These are phyloP conservation scores for Vairimorpha ceranae DNA, from an alignment of 371 early-diverging fungal species.

Conservation along the genomic window DNA sequence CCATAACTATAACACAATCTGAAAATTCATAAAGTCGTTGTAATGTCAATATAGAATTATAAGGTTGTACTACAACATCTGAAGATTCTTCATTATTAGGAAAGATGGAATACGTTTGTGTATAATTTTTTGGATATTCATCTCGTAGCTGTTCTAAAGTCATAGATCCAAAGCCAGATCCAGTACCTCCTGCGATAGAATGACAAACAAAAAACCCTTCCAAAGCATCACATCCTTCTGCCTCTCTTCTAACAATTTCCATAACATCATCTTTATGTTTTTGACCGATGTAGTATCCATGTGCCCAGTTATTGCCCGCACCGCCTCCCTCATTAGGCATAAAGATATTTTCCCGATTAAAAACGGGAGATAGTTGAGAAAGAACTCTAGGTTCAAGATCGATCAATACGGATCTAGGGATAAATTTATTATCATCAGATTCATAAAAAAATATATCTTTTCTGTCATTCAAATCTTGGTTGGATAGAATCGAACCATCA, in stretches of 20 bases:
- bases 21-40: conserved; percentile 80
- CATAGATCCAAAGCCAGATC: conserved; percentile 84
- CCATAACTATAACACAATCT: conserved; percentile 71
- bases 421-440: conserved; percentile 82
- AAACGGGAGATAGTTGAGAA: conserved; percentile 17
- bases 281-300: conserved; percentile 75
- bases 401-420: conserved; percentile 77
- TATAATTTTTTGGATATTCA: conserved; percentile 82
- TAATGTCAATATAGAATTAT: conserved; percentile 87
- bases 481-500: conserved; percentile 66
- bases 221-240: conserved; percentile 78
- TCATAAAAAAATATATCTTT: conserved; percentile 98
- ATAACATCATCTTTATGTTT: conserved; percentile 71
- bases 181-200: conserved; percentile 88
- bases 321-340: conserved; percentile 79
- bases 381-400: conserved; percentile 83
- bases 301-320: conserved; percentile 87
- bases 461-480: conserved; percentile 63
- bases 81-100: conserved; percentile 88
- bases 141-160: conserved; percentile 77
- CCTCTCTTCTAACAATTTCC: conserved; percentile 84
- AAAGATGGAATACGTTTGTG: conserved; percentile 96
- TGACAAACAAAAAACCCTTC: conserved; percentile 81
- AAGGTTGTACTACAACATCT: conserved; percentile 98
- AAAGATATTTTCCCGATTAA: conserved; percentile 81